A percentile compares a stretch with the other conserved stretches of the same genome.
These are phyloP conservation scores for Hypoxylon sp. DNA, from an alignment of 2,329 filamentous ascomycete species.

Conservation along the genomic window DNA sequence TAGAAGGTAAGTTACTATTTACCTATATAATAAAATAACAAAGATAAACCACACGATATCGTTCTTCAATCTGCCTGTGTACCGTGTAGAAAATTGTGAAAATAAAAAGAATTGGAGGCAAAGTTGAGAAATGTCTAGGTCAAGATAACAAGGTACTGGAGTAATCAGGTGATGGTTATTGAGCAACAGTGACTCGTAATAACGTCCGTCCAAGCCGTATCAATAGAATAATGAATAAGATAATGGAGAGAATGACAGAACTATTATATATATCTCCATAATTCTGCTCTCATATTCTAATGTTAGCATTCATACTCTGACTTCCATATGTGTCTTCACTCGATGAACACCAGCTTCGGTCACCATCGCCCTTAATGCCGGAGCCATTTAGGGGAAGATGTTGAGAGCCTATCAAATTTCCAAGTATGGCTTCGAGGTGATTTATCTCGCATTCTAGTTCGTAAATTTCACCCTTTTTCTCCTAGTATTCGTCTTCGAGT, in stretches of 20 bases:
- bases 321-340: neutral
- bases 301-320: neutral
- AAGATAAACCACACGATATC: neutral
- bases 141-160: too few species aligned
- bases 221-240: neutral
- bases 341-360: neutral
- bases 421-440: constrained; percentile 19
- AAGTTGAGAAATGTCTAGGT: neutral
- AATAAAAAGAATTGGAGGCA: neutral
- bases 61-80: neutral
- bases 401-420: neutral
- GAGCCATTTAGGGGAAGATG: neutral
- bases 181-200: too few species aligned
- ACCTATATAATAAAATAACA: constrained; percentile 2
- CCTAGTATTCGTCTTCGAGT: constrained; percentile 24
- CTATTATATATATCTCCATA: neutral
- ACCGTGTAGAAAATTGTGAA: neutral
- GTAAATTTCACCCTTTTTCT: constrained; percentile 1
- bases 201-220: neutral
- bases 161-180: too few species aligned
- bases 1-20: constrained; percentile 15
- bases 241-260: neutral
- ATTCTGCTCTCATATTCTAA: neutral
- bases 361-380: neutral
- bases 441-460: constrained; percentile 20